These are phyloP conservation scores for Proliferodiscus dingleyae DNA, from an alignment of 2,329 filamentous ascomycete genomes.

Conservation along the genomic window DNA sequence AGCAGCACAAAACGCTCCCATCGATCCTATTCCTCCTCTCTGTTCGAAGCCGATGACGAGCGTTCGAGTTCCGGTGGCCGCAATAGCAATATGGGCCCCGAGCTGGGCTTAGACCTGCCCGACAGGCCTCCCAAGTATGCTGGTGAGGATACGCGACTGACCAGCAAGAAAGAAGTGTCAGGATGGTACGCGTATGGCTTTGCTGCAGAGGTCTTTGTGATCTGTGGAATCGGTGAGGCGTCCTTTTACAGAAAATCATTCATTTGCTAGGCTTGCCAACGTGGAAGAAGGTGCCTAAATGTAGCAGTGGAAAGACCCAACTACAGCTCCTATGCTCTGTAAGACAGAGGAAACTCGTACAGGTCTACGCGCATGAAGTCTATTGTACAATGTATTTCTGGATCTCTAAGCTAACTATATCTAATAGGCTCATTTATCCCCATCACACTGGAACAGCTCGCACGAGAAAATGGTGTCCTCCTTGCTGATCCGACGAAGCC, in stretches of 20 bases:
- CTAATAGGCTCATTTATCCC: constrained; percentile 82
- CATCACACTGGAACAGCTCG: constrained; percentile 88
- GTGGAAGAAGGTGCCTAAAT: neutral
- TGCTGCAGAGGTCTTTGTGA: constrained; percentile 92
- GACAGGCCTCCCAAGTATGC: constrained; percentile 51
- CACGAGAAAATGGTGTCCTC: constrained; percentile 85
- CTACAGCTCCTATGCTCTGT: too few relatives aligned
- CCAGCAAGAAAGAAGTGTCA: constrained; percentile 77
- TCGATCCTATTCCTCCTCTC: constrained; percentile 52
- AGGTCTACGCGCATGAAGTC: too few relatives aligned
- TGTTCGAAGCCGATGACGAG: constrained; percentile 66
- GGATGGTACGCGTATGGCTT: constrained; percentile 98
- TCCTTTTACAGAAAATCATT: neutral
- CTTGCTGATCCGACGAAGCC: constrained; percentile 70
- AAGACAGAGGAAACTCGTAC: too few relatives aligned
- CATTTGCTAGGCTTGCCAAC: neutral
- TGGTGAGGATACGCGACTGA: constrained; percentile 84
- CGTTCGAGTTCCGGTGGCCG: constrained; percentile 40
- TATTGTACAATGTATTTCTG: too few relatives aligned
- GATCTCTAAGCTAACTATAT: constrained; percentile 14
- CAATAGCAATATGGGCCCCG: constrained; percentile 31
- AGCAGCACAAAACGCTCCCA: constrained; percentile 47
- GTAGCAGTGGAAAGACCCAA: too few relatives aligned
- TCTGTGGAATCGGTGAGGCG: constrained; percentile 73
- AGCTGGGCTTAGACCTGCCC: constrained; percentile 31